Evolutionary conservation across 768 basidiomycete genomes (phyloP), one percentile per base, ranked within the genome.

Genomic region (Boletus patriciae): DNA sequence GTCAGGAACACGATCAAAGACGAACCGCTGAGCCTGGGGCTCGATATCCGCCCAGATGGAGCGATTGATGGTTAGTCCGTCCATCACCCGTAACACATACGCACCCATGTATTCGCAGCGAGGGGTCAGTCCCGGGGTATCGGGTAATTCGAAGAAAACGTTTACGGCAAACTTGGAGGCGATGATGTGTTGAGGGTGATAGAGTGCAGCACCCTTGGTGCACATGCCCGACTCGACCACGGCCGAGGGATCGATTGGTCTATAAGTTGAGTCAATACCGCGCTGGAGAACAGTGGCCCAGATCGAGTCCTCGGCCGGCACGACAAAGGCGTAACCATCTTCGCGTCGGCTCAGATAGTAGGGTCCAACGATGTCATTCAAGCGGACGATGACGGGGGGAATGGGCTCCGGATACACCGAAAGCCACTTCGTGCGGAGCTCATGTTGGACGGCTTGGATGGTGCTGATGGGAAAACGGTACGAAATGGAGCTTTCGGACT

Each of bases 131-230:
- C 41, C 46, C 2, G 18, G 11, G 40, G 45, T 3, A 29, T 46
- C n/a, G 6, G 50, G 36, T 2, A 48, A 0, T 47, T 70, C 62
- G 18, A 64, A 10, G 27, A 70, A 70, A 0, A 70, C 45, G 43
- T 72, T 72, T 3, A 70, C 60, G 18, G 70, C 66, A 16, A 66
- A 66, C 12, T 50, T 46, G 18, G 61, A 57, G 13, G 60, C 60
- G 8, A 59, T 54, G 27, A 61, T 46, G 6, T 65, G 54, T 45
- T 66, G 57, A 12, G 61, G 61, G 29, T 31, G 16, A 25, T 70
- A 68, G 2, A 37, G 1, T 10, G 55, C 55, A 4, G 0, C 48
- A 2, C 63, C 67, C 18, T 21, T 43, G n/a, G 2, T 19, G 13
- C 33, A 46, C 0, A 37, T 3, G 23, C 4, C 8, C 7, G 45